phyloP scores from a whole-genome alignment of 73 alveolate genomes.

The Paramecium sexaurelia region DNA sequence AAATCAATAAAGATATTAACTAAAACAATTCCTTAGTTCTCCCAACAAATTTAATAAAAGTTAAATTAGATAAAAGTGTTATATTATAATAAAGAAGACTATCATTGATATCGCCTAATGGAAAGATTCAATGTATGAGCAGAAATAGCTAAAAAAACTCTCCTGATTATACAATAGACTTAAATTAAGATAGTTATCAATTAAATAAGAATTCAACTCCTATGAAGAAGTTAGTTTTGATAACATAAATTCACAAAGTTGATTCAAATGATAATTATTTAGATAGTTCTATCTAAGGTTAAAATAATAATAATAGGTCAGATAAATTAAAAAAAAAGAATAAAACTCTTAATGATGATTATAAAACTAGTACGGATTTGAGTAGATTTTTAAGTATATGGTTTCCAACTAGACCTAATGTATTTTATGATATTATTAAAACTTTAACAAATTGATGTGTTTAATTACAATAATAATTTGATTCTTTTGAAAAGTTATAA shows the following conservation, averaged over 20 bases:
- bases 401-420: constrained; percentile 1
- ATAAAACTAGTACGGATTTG: not conserved
- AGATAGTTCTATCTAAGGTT: not conserved
- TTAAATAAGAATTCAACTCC: not conserved
- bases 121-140: not conserved
- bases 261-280: not conserved
- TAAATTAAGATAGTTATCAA: not conserved
- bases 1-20: not conserved
- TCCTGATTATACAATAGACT: not conserved
- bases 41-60: not conserved
- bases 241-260: not conserved
- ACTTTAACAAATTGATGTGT: not conserved
- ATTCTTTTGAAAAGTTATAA: too few species aligned
- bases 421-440: not conserved
- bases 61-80: constrained; percentile 12
- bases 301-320: not conserved
- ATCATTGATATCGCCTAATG: not conserved
- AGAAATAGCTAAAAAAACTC: not conserved
- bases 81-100: not conserved
- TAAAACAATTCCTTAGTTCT: not conserved
- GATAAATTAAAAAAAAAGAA: not conserved
- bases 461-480: not conserved
- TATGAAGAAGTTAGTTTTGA: not conserved
- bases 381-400: constrained; percentile 13
- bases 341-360: not conserved